Evolutionary conservation across 2,329 filamentous ascomycete species (phyloP).

Genomic region (Dothistroma pini): DNA sequence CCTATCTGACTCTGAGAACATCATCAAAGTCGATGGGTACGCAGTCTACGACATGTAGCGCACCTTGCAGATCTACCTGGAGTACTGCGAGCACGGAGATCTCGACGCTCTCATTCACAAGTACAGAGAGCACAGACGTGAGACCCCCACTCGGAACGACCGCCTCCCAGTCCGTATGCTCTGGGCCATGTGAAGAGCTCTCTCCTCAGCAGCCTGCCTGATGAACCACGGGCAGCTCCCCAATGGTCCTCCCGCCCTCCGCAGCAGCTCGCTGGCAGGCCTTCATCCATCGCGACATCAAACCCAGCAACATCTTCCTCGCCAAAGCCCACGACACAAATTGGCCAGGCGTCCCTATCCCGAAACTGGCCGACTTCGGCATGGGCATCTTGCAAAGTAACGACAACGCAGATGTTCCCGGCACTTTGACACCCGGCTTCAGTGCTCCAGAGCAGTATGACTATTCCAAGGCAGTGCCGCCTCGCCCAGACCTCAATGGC

Average conservation of each 20-base stretch:
- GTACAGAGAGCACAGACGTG: not conserved
- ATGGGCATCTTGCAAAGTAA: not conserved
- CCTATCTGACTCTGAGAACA: not conserved
- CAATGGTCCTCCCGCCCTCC: not conserved
- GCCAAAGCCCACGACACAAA: not conserved
- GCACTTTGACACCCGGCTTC: not conserved
- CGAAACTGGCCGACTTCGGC: conserved; percentile 14
- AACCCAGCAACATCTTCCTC: conserved; percentile 13
- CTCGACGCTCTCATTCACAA: not conserved
- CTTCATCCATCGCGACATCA: conserved; percentile 11
- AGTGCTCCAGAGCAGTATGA: not conserved
- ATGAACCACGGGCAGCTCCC: conserved; percentile 5
- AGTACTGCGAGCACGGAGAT: not conserved
- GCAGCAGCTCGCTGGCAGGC: not conserved
- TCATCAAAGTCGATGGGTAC: not conserved
- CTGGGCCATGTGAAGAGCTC: conserved; percentile 10
- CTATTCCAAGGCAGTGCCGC: not conserved
- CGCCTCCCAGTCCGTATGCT: conserved; percentile 4
- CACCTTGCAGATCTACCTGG: not conserved
- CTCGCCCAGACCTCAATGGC: not conserved
- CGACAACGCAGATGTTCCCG: not conserved
- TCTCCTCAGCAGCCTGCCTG: conserved; percentile 9
- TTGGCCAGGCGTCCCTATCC: conserved; percentile 3
- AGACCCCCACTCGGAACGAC: not conserved
- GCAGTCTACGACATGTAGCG: not conserved